phyloP scores from a whole-genome alignment of 768 basidiomycete species.

The Termitomyces sp. region DNA sequence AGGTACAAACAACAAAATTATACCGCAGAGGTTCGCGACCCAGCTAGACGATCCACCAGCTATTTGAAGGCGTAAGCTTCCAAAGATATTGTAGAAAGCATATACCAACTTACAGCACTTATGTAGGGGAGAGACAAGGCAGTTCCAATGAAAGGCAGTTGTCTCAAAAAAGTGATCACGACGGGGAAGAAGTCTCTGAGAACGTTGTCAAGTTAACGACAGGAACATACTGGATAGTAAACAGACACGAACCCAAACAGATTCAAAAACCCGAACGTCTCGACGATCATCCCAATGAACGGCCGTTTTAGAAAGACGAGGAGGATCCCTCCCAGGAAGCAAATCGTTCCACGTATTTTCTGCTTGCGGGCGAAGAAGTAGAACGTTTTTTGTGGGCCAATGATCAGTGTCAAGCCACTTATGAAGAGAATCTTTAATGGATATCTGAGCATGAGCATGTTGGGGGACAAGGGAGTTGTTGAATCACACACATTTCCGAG shows the following conservation, averaged over 20 bases:
- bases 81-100: not conserved
- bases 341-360: conserved; percentile 85
- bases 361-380: conserved; percentile 96
- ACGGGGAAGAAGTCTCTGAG: conserved; percentile 98
- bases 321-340: conserved; percentile 85
- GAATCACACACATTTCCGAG: conserved; percentile 77
- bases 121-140: conserved; percentile 85
- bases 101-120: conserved; percentile 54
- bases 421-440: conserved; percentile 85
- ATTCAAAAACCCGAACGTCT: conserved; percentile 96
- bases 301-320: conserved; percentile 97
- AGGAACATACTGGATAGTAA: not conserved
- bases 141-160: conserved; percentile 88
- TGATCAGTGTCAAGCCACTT: conserved; percentile 91
- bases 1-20: conserved; percentile 22
- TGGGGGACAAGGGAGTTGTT: not conserved
- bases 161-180: conserved; percentile 92
- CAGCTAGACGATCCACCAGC: conserved; percentile 76
- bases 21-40: conserved; percentile 72
- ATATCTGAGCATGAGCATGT: conserved; percentile 1
- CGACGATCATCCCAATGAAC: conserved; percentile 87
- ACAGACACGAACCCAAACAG: conserved; percentile 74
- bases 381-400: conserved; percentile 95
- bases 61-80: conserved; percentile 20
- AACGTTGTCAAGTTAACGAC: conserved; percentile 2